Conservation (phyloP, 2,329 filamentous ascomycete species). For the Keithomyces neogunnii region DNA sequence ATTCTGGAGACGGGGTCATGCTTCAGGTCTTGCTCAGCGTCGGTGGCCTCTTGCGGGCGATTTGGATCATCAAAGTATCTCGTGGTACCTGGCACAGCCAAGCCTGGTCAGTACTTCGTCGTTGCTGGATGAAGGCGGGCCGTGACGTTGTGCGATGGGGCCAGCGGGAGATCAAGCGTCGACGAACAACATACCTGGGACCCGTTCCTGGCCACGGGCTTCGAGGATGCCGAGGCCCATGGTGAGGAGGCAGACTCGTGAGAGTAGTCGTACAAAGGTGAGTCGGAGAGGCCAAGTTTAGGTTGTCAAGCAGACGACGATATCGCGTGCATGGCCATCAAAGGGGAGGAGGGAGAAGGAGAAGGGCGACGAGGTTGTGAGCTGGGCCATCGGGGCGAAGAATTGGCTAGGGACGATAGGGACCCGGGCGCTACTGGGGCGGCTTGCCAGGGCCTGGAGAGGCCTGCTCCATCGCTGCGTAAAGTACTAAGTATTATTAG, state of each 20-base stretch:
- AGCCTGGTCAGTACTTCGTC: slow-evolving; percentile 1
- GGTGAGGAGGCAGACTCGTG: slow-evolving; percentile 6
- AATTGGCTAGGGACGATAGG: no score
- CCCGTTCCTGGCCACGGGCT: slow-evolving; percentile 54
- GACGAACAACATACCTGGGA: slow-evolving; percentile 55
- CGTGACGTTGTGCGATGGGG: neutral
- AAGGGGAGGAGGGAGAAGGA: slow-evolving; percentile 1
- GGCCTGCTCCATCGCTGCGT: no score
- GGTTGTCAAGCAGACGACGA: neutral
- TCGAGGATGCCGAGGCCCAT: slow-evolving; percentile 62
- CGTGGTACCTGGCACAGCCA: slow-evolving; percentile 42
- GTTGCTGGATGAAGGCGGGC: neutral
- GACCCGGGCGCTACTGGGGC: no score
- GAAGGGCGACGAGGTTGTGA: neutral
- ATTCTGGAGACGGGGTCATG: slow-evolving; percentile 54
- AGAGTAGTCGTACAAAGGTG: neutral
- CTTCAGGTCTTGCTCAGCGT: slow-evolving; percentile 49
- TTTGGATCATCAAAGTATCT: slow-evolving; percentile 55
- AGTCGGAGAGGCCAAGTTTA: neutral
- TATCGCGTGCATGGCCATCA: neutral
- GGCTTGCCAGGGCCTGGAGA: neutral
- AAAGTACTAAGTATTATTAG: no score
- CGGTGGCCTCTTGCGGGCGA: slow-evolving; percentile 33
- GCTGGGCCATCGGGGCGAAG: neutral
- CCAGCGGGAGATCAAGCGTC: no score